Conservation (phyloP, 1,284 basidiomycete genomes). For the Mycena citricolor region DNA sequence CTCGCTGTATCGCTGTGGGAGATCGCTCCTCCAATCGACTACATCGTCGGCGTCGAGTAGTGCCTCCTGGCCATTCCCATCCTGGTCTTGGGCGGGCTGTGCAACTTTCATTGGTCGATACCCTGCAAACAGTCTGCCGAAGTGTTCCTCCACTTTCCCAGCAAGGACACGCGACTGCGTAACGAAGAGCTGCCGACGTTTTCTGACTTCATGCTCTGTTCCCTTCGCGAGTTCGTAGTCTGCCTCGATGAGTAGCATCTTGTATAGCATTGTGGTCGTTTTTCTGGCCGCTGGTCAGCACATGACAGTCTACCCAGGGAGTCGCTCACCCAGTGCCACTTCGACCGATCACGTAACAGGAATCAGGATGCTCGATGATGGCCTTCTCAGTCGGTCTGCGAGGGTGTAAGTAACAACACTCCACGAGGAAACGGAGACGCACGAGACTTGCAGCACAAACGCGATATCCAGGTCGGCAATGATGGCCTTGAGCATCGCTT, state of each 20-base stretch:
- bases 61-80: too few species aligned
- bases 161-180: slow-evolving; percentile 67
- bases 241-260: slow-evolving; percentile 63
- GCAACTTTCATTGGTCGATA: slow-evolving; percentile 2
- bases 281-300: slow-evolving; percentile 43
- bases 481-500: slow-evolving; percentile 25
- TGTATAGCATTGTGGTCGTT: slow-evolving; percentile 73
- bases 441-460: slow-evolving; percentile 41
- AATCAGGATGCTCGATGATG: slow-evolving; percentile 58
- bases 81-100: too few species aligned
- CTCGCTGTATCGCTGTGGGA: slow-evolving; percentile 59
- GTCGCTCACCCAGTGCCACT: slow-evolving; percentile 64
- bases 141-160: slow-evolving; percentile 54
- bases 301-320: neutral
- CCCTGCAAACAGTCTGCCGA: neutral
- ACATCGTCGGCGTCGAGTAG: slow-evolving; percentile 53
- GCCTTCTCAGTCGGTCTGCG: slow-evolving; percentile 53
- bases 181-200: slow-evolving; percentile 68
- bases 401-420: neutral
- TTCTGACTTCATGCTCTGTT: slow-evolving; percentile 30
- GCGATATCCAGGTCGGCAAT: slow-evolving; percentile 49
- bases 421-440: slow-evolving; percentile 10
- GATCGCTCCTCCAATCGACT: slow-evolving; percentile 39
- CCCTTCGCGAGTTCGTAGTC: neutral
- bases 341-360: slow-evolving; percentile 69